Base-by-base conservation (phyloP, 2,329 filamentous ascomycete genomes). In the Exophiala calicioides region DNA sequence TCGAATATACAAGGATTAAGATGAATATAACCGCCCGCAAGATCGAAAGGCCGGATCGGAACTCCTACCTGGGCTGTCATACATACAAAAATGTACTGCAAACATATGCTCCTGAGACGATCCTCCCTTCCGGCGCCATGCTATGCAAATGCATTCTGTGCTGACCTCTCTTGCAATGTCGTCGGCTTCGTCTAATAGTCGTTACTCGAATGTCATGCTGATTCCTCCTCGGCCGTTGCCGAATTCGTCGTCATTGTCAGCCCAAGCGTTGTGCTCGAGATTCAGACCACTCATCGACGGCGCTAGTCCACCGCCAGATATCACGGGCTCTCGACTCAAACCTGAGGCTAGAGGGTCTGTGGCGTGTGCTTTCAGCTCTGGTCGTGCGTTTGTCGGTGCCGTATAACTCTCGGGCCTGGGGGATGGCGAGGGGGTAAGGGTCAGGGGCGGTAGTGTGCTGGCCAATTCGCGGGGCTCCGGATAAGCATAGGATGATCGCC, bases 131-230 rank as follows among this genome's bases (percentile, higher is more conserved):
- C 24, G 29, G 34, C 52, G 45, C 47, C 45, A 9, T 64, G 26
- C 52, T 52, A 49, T 49, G 41, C 48, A 49, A 19, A n/a, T 20
- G 16, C 27, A 13, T 23, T 13, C 16, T 12, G 34, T 15, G 33
- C 4, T 18, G 15, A 19, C n/a, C n/a, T n/a, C n/a, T n/a, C n/a
- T n/a, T n/a, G 16, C 18, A 37, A 38, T 30, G 20, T 35, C 31
- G 26, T 40, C 30, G 30, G 26, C 23, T 27, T 34, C n/a, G 21
- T 27, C 31, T 7, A n/a, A n/a, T n/a, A 30, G 10, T 39, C 13
- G 32, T 70, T 71, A 88, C 66, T 85, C 87, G 79, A 91, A 91
- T 53, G 85, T 89, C 85, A 91, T 86, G 23, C 80, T 78, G 54
- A 91, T 86, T 66, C 89, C 85, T 63, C 82, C 81, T 65, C 89